phyloP scores from a whole-genome alignment of 1,139 yeast species.

The Tardiomyces blankii region DNA sequence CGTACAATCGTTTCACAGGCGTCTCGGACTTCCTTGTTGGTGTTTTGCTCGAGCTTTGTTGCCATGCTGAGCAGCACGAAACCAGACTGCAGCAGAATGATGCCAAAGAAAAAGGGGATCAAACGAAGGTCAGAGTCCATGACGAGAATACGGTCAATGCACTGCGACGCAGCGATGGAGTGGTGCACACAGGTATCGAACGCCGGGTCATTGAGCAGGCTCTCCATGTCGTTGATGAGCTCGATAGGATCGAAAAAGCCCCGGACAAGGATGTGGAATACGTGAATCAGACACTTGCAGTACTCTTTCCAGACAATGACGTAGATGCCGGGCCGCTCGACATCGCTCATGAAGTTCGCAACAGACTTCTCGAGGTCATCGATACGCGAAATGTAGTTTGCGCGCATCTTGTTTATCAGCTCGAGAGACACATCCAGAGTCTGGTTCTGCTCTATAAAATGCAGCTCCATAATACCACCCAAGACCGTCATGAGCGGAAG shows the following conservation, averaged over 20 bases:
- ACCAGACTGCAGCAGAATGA: conserved; percentile 22
- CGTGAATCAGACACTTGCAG: conserved; percentile 12
- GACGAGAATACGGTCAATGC: conserved; percentile 16
- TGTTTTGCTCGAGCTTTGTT: conserved; percentile 11
- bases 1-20: conserved; percentile 24
- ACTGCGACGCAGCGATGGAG: conserved; percentile 20
- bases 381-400: no score
- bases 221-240: conserved; percentile 4
- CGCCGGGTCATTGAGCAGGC: conserved; percentile 5
- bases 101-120: conserved; percentile 26
- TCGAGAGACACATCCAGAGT: neutral
- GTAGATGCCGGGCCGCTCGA: neutral
- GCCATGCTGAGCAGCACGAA: conserved; percentile 13
- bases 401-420: no score
- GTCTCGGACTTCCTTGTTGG: conserved; percentile 11
- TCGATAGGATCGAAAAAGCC: conserved; percentile 15
- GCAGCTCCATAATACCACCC: conserved; percentile 13
- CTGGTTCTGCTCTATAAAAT: conserved; percentile 11
- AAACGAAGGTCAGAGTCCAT: conserved; percentile 22
- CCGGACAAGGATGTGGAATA: conserved; percentile 11
- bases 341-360: neutral
- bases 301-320: conserved; percentile 10
- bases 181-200: conserved; percentile 16
- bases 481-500: conserved; percentile 14
- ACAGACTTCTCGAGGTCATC: no score